Percentiles rank a stretch among this genome's conserved stretches.
Evolutionary conservation across 768 basidiomycete genomes (phyloP).

Genomic region (Boletus subcaerulescens): DNA sequence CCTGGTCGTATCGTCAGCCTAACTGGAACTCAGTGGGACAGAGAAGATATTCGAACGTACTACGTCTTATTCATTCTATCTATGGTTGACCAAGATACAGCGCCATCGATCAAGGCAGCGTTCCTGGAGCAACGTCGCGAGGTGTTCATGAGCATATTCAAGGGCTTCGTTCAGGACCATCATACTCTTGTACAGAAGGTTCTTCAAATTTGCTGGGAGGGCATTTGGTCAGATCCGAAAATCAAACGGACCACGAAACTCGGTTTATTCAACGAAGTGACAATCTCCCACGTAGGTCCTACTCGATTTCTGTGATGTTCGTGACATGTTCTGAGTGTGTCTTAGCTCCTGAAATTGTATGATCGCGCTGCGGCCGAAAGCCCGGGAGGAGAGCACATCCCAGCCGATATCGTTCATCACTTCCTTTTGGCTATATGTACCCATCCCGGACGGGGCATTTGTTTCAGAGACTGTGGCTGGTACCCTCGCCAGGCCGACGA

Average conservation of each 20-base stretch:
- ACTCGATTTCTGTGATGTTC: neutral
- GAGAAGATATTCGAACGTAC: slow-evolving; percentile 73
- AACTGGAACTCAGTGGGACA: slow-evolving; percentile 1
- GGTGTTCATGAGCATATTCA: slow-evolving; percentile 65
- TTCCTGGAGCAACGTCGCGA: slow-evolving; percentile 74
- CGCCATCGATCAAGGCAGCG: slow-evolving; percentile 52
- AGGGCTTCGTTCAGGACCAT: slow-evolving; percentile 64
- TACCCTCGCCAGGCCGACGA: slow-evolving; percentile 67
- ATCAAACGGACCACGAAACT: slow-evolving; percentile 72
- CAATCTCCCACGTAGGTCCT: slow-evolving; percentile 55
- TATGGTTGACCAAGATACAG: slow-evolving; percentile 52
- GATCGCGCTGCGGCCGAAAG: slow-evolving; percentile 53
- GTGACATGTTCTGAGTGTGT: neutral
- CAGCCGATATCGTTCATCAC: slow-evolving; percentile 80
- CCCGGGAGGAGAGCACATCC: slow-evolving; percentile 49
- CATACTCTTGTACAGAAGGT: slow-evolving; percentile 58
- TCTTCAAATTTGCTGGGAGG: slow-evolving; percentile 73
- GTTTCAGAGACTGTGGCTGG: slow-evolving; percentile 90
- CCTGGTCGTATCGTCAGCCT: neutral
- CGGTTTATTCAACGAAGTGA: slow-evolving; percentile 64
- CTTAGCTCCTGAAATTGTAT: slow-evolving; percentile 72
- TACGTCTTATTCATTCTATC: slow-evolving; percentile 73
- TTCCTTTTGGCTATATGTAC: slow-evolving; percentile 85
- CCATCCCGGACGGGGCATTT: slow-evolving; percentile 77
- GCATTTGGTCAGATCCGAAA: slow-evolving; percentile 72